Conservation (phyloP, 228 moss, liverwort and hornwort species). For the Sphagnum magellanicum region DNA sequence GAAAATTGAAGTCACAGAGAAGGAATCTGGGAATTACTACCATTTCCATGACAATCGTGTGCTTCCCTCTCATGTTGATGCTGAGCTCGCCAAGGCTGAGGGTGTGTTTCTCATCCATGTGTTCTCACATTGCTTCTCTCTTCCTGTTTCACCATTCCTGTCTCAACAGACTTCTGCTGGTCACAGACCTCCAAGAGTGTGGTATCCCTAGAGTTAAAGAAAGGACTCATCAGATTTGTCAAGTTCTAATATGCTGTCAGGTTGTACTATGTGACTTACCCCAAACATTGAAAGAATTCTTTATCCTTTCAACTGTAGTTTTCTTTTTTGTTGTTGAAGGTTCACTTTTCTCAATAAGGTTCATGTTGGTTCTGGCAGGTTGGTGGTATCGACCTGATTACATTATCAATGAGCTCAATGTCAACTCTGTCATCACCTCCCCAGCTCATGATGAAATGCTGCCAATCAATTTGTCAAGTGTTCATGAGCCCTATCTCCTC, state of each 20-base stretch:
- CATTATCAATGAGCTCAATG: constrained; percentile 96
- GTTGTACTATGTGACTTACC: too few relatives aligned
- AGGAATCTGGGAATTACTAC: constrained; percentile 81
- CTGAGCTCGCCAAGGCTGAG: constrained; percentile 85
- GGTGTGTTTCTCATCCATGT: constrained; percentile 22
- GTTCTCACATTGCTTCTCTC: background rate
- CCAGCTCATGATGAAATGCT: constrained; percentile 66
- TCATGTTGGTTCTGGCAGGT: constrained; percentile 26
- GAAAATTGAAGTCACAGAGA: constrained; percentile 58
- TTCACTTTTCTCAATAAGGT: too few relatives aligned
- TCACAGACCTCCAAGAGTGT: too few relatives aligned
- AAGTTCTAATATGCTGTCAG: too few relatives aligned
- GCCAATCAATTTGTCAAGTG: constrained; percentile 44
- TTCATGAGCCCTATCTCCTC: constrained; percentile 48
- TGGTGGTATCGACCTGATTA: constrained; percentile 98
- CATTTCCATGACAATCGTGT: constrained; percentile 96
- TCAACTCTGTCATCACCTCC: constrained; percentile 78
- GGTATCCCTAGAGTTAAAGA: too few relatives aligned
- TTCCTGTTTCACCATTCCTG: background rate
- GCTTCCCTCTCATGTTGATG: constrained; percentile 80
- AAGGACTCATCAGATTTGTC: too few relatives aligned
- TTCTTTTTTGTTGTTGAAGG: too few relatives aligned
- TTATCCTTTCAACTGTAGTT: too few relatives aligned
- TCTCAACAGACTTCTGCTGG: background rate
- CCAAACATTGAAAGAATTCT: too few relatives aligned